A percentile compares a stretch with the other conserved stretches of the same genome.
These are phyloP conservation scores for Ophiocordyceps robertsii DNA, from an alignment of 2,329 filamentous ascomycete species.

Conservation along the genomic window DNA sequence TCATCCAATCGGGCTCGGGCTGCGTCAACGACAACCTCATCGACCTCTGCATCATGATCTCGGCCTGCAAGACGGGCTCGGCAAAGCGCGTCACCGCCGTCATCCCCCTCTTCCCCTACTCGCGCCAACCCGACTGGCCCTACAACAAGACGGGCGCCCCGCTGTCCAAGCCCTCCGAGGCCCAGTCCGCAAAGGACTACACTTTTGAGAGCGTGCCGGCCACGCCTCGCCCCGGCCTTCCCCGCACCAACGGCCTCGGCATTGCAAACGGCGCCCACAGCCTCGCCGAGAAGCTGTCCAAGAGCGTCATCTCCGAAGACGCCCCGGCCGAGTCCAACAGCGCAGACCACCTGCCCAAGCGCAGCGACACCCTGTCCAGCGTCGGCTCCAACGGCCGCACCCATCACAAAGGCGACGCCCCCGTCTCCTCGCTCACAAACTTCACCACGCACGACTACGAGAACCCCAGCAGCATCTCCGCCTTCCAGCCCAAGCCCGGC, in stretches of 20 bases:
- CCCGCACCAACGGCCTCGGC: constrained; percentile 52
- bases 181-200: constrained; percentile 42
- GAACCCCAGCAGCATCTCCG: constrained; percentile 40
- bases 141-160: constrained; percentile 94
- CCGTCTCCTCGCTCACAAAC: constrained; percentile 27
- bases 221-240: constrained; percentile 62
- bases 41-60: constrained; percentile 97
- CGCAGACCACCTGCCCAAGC: constrained; percentile 19
- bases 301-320: constrained; percentile 43
- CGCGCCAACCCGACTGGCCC: constrained; percentile 86
- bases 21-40: constrained; percentile 97
- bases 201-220: constrained; percentile 88
- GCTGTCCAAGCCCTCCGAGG: constrained; percentile 61
- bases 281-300: constrained; percentile 61
- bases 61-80: constrained; percentile 58
- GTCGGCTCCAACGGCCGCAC: constrained; percentile 19
- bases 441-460: constrained; percentile 54
- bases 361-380: constrained; percentile 22
- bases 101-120: constrained; percentile 93
- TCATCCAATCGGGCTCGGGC: constrained; percentile 85
- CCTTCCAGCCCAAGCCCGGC: constrained; percentile 68
- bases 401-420: constrained; percentile 23
- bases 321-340: background rate
- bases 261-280: constrained; percentile 51
- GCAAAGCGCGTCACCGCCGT: constrained; percentile 90